Conservation (phyloP, 73 alveolate genomes). For the Blepharisma japonicum region DNA sequence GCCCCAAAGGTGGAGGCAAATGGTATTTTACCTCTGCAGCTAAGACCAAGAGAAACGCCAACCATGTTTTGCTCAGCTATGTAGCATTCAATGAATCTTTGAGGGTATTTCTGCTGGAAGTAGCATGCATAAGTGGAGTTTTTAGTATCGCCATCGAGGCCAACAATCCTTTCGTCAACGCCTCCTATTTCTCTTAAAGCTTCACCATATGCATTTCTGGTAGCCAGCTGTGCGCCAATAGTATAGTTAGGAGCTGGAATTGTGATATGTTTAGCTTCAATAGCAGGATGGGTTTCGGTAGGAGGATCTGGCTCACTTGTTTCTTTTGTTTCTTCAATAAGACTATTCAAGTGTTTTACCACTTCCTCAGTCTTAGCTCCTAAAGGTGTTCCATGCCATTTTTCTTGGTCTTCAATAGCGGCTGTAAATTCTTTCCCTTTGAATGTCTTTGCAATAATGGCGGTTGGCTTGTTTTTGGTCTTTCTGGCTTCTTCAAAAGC, state of each 20-base stretch:
- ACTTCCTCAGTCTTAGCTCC: slow-evolving; percentile 35
- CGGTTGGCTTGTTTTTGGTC: slow-evolving; percentile 42
- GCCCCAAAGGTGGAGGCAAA: slow-evolving; percentile 74
- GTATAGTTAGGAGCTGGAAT: slow-evolving; percentile 39
- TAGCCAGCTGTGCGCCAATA: slow-evolving; percentile 46
- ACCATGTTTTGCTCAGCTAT: slow-evolving; percentile 75
- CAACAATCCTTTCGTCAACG: slow-evolving; percentile 56
- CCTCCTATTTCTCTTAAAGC: slow-evolving; percentile 53
- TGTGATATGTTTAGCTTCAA: slow-evolving; percentile 5
- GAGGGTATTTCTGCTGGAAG: slow-evolving; percentile 57
- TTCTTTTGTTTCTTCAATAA: not conserved
- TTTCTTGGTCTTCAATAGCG: slow-evolving; percentile 44
- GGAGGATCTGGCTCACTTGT: slow-evolving; percentile 18
- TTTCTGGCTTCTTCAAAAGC: slow-evolving; percentile 48
- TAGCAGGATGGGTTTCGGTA: not conserved
- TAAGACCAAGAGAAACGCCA: slow-evolving; percentile 61
- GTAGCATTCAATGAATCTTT: slow-evolving; percentile 69
- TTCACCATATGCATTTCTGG: slow-evolving; percentile 74
- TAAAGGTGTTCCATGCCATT: slow-evolving; percentile 76
- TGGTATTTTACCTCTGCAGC: slow-evolving; percentile 67
- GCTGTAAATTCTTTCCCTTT: slow-evolving; percentile 60
- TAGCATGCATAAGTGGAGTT: slow-evolving; percentile 58
- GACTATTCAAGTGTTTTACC: slow-evolving; percentile 13
- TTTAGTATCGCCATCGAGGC: slow-evolving; percentile 73
- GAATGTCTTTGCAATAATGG: slow-evolving; percentile 62